Conservation (phyloP, 495 filamentous ascomycete species). For the Diplogelasinospora grovesii region DNA sequence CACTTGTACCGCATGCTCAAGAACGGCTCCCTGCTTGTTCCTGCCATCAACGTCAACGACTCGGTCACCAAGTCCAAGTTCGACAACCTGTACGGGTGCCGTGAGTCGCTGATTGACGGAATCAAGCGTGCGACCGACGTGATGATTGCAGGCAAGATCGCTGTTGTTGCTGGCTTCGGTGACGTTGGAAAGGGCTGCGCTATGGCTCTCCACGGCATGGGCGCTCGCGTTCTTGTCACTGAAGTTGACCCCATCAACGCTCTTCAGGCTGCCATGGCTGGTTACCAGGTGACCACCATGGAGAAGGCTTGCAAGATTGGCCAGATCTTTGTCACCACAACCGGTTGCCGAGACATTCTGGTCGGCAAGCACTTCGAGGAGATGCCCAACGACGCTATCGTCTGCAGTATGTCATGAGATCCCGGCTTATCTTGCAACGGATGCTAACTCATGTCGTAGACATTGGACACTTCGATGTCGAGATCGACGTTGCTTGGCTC, state of each 20-base stretch:
- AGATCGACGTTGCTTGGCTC: constrained; percentile 99
- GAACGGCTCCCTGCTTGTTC: constrained; percentile 80
- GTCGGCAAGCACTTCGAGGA: constrained; percentile 86
- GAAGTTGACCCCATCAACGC: constrained; percentile 99
- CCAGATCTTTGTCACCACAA: constrained; percentile 99
- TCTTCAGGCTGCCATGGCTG: constrained; percentile 95
- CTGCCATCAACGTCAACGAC: constrained; percentile 99
- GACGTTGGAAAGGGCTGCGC: constrained; percentile 99
- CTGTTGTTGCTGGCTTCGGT: constrained; percentile 94
- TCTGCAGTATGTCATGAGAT: constrained; percentile 72
- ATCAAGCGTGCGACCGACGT: constrained; percentile 99
- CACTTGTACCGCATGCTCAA: constrained; percentile 98
- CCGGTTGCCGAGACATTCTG: constrained; percentile 97
- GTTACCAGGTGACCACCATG: constrained; percentile 96
- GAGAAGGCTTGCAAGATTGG: constrained; percentile 80
- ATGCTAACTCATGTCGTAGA: constrained; percentile 43
- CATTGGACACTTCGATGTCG: constrained; percentile 99
- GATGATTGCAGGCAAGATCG: constrained; percentile 99
- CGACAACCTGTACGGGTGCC: constrained; percentile 99
- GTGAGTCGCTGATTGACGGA: constrained; percentile 96
- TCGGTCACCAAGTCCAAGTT: constrained; percentile 99
- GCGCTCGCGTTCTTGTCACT: constrained; percentile 92
- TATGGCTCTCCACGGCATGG: constrained; percentile 90
- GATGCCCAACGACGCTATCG: constrained; percentile 98
- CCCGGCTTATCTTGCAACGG: not conserved